Conservation (phyloP, 2,329 filamentous ascomycete species). For the Apiospora rasikravindrae region DNA sequence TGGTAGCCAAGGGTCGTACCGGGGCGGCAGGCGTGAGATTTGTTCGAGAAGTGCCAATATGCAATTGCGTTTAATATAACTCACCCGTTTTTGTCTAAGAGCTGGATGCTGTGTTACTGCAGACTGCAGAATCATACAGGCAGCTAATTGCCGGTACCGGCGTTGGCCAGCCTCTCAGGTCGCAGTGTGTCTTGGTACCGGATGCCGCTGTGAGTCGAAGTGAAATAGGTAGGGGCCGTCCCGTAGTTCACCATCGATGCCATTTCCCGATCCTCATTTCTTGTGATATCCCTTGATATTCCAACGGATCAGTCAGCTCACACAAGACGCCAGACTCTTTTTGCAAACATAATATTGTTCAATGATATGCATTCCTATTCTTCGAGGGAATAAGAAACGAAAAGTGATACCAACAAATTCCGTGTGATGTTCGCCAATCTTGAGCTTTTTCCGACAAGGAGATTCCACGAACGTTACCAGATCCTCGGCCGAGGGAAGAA, state of each 20-base stretch:
- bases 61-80: not conserved
- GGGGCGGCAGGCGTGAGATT: not conserved
- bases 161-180: not conserved
- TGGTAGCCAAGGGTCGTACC: not conserved
- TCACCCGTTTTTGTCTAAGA: not conserved
- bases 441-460: too few relatives aligned
- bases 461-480: too few relatives aligned
- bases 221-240: not conserved
- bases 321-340: not conserved
- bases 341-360: not conserved
- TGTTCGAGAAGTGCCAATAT: not conserved
- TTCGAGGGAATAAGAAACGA: not conserved
- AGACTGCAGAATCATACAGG: not conserved
- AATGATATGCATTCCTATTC: not conserved
- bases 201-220: not conserved
- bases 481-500: too few relatives aligned
- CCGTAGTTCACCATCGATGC: not conserved
- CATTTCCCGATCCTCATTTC: not conserved
- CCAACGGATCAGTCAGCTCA: not conserved
- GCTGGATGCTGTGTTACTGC: not conserved
- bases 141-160: not conserved
- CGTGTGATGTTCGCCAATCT: too few relatives aligned
- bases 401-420: not conserved
- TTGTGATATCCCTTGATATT: not conserved
- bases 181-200: not conserved